Evolutionary conservation across 1,284 basidiomycete genomes (phyloP).

Genomic region (Ustilago tritici): DNA sequence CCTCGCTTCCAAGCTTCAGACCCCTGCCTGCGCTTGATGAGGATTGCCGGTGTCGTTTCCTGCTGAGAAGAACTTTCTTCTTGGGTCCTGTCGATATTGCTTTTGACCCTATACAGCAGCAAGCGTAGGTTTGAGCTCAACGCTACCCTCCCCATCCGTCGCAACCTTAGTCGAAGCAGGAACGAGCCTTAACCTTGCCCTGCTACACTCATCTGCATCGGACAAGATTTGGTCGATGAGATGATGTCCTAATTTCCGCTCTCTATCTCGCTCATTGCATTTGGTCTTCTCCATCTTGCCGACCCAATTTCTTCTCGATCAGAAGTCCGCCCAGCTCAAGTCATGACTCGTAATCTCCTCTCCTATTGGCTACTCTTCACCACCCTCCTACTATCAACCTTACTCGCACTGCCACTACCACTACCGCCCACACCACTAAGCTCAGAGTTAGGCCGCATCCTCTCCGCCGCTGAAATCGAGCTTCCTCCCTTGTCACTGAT

Average conservation of each 20-base stretch:
- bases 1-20: not conserved
- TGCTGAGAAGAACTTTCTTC: not conserved
- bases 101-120: not conserved
- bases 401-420: not conserved
- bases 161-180: not conserved
- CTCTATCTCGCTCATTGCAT: not conserved
- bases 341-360: not conserved
- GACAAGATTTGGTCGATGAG: not conserved
- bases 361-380: not conserved
- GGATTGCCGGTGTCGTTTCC: not conserved
- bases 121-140: not conserved
- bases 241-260: not conserved
- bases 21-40: not conserved
- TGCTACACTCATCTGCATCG: not conserved
- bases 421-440: not conserved
- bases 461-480: not conserved
- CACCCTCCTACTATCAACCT: not conserved
- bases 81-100: not conserved
- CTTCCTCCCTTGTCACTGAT: not conserved
- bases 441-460: not conserved
- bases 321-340: not conserved
- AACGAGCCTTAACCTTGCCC: not conserved
- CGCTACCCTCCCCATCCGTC: not conserved
- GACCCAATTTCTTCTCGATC: too few relatives aligned
- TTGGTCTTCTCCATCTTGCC: not conserved